A percentile compares a stretch with the other conserved stretches of the same genome.
Conservation (phyloP, 1,284 basidiomycete genomes). For the Melampsora americana region DNA sequence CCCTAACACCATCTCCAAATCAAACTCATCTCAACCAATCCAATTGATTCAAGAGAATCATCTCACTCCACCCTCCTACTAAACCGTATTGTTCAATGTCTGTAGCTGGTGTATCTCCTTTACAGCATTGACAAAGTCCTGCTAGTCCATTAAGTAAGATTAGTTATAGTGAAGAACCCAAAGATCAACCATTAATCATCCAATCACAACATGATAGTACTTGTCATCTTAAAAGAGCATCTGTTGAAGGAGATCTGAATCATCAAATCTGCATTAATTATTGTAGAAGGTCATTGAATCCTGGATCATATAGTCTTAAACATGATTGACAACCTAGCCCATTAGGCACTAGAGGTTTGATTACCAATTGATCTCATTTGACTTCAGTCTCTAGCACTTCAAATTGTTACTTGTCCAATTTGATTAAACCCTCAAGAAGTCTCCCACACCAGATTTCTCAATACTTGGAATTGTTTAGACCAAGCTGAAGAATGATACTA, state of each 20-base stretch:
- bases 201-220: neutral
- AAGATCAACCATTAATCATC: neutral
- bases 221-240: neutral
- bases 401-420: too few relatives aligned
- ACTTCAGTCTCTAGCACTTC: neutral
- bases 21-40: neutral
- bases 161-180: neutral
- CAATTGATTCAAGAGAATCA: neutral
- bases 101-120: neutral
- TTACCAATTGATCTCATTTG: neutral
- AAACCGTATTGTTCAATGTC: constrained; percentile 2
- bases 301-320: neutral
- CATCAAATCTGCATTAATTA: neutral
- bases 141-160: constrained; percentile 2
- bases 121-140: neutral
- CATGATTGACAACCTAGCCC: neutral
- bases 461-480: too few relatives aligned
- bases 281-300: neutral
- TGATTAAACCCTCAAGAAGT: too few relatives aligned
- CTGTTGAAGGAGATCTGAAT: neutral
- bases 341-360: neutral
- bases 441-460: too few relatives aligned
- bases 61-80: neutral
- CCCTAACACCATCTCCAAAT: constrained; percentile 62
- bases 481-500: neutral